Evolutionary conservation across 768 basidiomycete genomes (phyloP), one percentile per base, ranked within the genome.

Genomic region (Serpula lacrymans): DNA sequence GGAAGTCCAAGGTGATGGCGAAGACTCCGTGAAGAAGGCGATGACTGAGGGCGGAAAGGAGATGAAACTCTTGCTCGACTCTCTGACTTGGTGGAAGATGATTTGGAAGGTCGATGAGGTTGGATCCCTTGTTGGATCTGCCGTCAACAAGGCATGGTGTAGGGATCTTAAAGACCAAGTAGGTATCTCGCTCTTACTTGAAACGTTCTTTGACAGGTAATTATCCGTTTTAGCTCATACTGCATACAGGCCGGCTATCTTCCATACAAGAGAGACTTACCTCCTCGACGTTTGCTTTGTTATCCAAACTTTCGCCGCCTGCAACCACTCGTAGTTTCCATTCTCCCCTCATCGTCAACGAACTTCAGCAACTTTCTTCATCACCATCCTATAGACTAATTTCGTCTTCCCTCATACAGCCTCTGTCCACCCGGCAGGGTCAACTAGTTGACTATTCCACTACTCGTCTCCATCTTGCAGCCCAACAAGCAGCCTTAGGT

Each of bases 211-310:
- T 28, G 24, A 20, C 30, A 26, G 11, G 22, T 28, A 9, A 2
- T 10, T 9, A 3, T 31, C 24, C 35, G 25, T 38, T 35, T n/a
- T 41, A 88, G 85, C 68, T 88, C 26, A 69, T 81, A 27, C 70
- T 80, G 35, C 77, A 85, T 40, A 73, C 81, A 1, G 86, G 87
- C 11, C 67, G 72, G 18, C 66, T 89, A 9, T 59, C 71, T 9
- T 58, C 52, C 7, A 52, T 72, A 10, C 83, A 82, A 57, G 48
- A 62, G 11, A 51, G 64, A 2, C 54, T 79, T 16, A 64, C 71
- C 3, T 47, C 53, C 31, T 64, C 69, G 11, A 70, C 72, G 10
- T 67, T 69, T 23, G 32, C 43, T 3, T 62, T 80, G 13, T 52
- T 75, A 14, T 51, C 60, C 11, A 59, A 57, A n/a, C 66, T 71